phyloP scores from a whole-genome alignment of 1,284 basidiomycete species.

The Hymenochaete sp. region DNA sequence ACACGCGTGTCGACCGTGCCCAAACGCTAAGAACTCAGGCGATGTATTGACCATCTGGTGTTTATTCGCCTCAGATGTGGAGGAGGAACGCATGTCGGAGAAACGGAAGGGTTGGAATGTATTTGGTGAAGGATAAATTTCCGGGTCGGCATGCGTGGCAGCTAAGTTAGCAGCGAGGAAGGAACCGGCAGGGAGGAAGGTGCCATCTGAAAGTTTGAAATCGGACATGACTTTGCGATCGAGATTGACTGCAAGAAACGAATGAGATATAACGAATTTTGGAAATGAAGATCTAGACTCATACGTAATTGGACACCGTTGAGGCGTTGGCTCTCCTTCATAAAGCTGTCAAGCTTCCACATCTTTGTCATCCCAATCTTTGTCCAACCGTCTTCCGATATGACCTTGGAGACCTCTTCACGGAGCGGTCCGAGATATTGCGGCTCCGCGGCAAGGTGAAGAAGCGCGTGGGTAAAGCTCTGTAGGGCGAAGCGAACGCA shows the following conservation, averaged over 20 bases:
- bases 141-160: constrained; percentile 24
- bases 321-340: constrained; percentile 34
- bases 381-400: constrained; percentile 37
- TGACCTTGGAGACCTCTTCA: constrained; percentile 33
- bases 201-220: constrained; percentile 35
- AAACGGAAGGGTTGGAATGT: constrained; percentile 31
- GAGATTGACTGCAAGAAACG: constrained; percentile 22
- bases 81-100: constrained; percentile 8
- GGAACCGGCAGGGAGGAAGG: constrained; percentile 31
- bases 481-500: constrained; percentile 8
- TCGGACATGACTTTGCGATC: constrained; percentile 31
- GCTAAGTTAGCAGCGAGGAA: constrained; percentile 23
- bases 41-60: constrained; percentile 24
- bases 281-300: constrained; percentile 17
- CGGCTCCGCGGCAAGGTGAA: constrained; percentile 31
- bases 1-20: constrained; percentile 27
- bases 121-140: constrained; percentile 23
- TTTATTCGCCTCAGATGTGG: constrained; percentile 12
- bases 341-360: constrained; percentile 39
- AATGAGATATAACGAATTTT: too few relatives aligned
- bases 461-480: constrained; percentile 31
- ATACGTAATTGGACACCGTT: constrained; percentile 25
- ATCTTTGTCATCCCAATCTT: constrained; percentile 34
- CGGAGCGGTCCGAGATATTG: constrained; percentile 34
- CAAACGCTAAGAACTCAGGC: constrained; percentile 24